Base-by-base conservation (phyloP, 2,329 filamentous ascomycete genomes). In the Scolecobasidium constrictum region DNA sequence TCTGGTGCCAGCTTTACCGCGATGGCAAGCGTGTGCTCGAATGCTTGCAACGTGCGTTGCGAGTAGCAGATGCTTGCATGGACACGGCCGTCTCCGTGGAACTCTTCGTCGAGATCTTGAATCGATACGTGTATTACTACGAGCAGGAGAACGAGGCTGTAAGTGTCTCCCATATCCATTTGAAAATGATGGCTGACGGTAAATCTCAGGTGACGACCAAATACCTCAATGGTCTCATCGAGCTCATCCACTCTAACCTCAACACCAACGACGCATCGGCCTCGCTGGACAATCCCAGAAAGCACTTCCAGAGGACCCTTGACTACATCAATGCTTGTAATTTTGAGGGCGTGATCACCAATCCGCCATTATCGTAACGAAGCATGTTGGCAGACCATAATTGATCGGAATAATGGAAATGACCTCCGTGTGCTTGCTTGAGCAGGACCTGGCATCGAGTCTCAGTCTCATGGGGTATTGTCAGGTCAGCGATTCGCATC, bases 91-190 rank as follows among this genome's bases (percentile, higher is more conserved):
- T 95, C 3, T 95, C 87, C 3, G 92, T 98, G 37, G 93, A 98
- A 65, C 74, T 98, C 38, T 98, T 98, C 64, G 90, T 98, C 45
- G 92, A 98, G 66, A 98, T 98, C 49, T 69, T 98, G 44, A 95
- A 98, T 62, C 80, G 92, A 62, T 98, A 98, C 60, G 88, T 96
- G 42, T 98, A 98, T 64, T 98, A 96, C 68, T 98, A 95, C 67
- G 92, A 98, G 63, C 90, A 98, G 62, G 86, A 94, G 59, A 98
- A 98, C 63, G 92, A 98, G 66, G 88, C 88, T 51, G 92, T 77
- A 62, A 64, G 72, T 62, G 17, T 19, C n/a, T 17, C 2, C 5
- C 6, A 16, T 40, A 38, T 50, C 33, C 56, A 34, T 15, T n/a
- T 26, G n/a, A 43, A n/a, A 53, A 49, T 34, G 34, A n/a, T n/a